Percentiles rank a stretch among this genome's conserved stretches.
phyloP scores from a whole-genome alignment of 345 rosid species.

The Laguncularia racemosa region DNA sequence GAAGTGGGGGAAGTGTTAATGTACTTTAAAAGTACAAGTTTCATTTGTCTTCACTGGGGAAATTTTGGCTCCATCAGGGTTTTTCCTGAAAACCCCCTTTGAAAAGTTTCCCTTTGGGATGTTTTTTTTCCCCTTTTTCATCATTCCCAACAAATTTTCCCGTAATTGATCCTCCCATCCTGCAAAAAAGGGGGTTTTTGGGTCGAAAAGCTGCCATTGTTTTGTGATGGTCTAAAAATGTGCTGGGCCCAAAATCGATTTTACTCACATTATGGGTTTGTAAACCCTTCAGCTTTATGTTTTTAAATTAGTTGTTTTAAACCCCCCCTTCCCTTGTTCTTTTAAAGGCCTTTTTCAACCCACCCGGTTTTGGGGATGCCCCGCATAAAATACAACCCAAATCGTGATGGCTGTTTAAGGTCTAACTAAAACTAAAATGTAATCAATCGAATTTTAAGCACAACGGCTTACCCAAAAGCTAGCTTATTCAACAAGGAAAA shows the following conservation, averaged over 20 bases:
- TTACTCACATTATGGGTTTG: slow-evolving; percentile 62
- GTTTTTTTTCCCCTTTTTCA: slow-evolving; percentile 78
- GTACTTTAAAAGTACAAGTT: no score
- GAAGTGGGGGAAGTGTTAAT: no score
- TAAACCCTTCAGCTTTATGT: slow-evolving; percentile 87
- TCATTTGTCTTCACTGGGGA: no score
- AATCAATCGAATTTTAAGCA: no score
- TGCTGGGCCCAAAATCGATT: background rate
- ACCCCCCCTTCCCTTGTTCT: slow-evolving; percentile 83
- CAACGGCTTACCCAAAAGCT: no score
- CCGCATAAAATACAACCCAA: slow-evolving; percentile 21
- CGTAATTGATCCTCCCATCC: slow-evolving; percentile 89
- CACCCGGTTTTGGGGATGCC: slow-evolving; percentile 75
- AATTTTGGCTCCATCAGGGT: background rate
- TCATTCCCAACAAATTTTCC: slow-evolving; percentile 77
- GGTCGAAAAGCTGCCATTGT: background rate
- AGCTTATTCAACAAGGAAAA: no score
- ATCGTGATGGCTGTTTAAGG: background rate
- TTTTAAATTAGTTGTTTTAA: slow-evolving; percentile 58
- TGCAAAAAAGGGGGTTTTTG: slow-evolving; percentile 14
- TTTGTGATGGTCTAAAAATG: no score
- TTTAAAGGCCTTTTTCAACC: slow-evolving; percentile 64
- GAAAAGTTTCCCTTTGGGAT: slow-evolving; percentile 38
- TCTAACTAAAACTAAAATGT: background rate
- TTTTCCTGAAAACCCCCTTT: slow-evolving; percentile 5